phyloP scores from a whole-genome alignment of 768 basidiomycete genomes.

The Termitomyces sp. region DNA sequence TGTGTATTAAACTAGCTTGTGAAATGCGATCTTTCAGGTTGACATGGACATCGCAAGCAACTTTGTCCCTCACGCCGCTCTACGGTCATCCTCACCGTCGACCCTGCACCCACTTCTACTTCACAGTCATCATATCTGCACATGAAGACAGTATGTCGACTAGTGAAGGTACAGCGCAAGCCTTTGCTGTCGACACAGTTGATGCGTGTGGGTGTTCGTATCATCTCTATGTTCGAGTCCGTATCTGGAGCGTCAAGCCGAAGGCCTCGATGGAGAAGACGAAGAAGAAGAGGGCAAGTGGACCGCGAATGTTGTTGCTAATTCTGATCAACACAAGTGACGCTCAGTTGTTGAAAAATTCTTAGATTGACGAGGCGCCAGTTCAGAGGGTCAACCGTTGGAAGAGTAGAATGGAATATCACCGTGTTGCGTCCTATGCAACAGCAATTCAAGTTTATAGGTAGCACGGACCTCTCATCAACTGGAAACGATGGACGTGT shows the following conservation, averaged over 20 bases:
- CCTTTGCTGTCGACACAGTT: conserved; percentile 67
- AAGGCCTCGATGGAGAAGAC: conserved; percentile 33
- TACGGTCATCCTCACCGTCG: conserved; percentile 53
- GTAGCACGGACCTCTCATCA: conserved; percentile 75
- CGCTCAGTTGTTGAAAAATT: background rate
- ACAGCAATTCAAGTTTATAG: background rate
- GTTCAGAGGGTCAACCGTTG: conserved; percentile 55
- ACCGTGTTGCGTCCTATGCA: conserved; percentile 35
- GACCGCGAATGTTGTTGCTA: conserved; percentile 72
- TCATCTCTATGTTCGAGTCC: conserved; percentile 87
- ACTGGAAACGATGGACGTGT: conserved; percentile 81
- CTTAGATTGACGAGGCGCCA: background rate
- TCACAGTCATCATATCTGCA: conserved; percentile 7
- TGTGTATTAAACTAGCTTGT: conserved; percentile 22
- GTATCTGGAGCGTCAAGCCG: conserved; percentile 82
- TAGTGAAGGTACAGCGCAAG: conserved; percentile 27
- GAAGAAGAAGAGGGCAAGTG: conserved; percentile 54
- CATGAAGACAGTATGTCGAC: conserved; percentile 17
- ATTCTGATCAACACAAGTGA: conserved; percentile 73
- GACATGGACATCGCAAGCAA: conserved; percentile 63
- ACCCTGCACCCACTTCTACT: conserved; percentile 34
- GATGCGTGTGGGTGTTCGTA: conserved; percentile 93
- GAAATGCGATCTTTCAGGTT: background rate
- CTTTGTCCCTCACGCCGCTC: conserved; percentile 66
- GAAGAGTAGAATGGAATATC: conserved; percentile 92